These are phyloP conservation scores for Hypoxylon sp. DNA, from an alignment of 2,329 filamentous ascomycete genomes.

Conservation along the genomic window DNA sequence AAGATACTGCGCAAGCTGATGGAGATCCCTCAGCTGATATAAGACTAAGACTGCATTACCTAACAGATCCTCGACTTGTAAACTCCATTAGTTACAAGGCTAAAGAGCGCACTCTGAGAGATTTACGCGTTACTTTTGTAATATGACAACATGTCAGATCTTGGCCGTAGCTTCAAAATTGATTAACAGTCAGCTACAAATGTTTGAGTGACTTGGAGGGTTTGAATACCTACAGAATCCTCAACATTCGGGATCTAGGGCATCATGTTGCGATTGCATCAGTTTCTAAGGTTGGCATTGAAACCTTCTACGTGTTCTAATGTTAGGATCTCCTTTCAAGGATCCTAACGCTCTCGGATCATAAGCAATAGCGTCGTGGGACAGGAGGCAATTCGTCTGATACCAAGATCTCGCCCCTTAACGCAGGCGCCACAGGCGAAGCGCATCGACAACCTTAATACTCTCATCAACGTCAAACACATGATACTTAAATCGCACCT, in stretches of 20 bases:
- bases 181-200: neutral
- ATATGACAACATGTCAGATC: neutral
- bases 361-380: too few relatives aligned
- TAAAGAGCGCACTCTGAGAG: neutral
- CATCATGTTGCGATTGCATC: constrained; percentile 8
- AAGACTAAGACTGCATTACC: constrained; percentile 15
- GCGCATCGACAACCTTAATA: neutral
- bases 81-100: neutral
- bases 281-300: neutral
- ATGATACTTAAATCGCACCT: neutral
- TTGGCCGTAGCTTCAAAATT: neutral
- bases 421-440: neutral
- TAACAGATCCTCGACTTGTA: constrained; percentile 5
- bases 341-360: neutral
- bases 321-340: neutral
- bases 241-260: neutral
- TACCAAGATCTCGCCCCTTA: neutral
- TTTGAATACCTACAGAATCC: neutral
- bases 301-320: neutral
- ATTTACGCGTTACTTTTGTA: neutral
- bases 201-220: neutral
- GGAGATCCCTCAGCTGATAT: constrained; percentile 18
- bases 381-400: too few relatives aligned
- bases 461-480: neutral
- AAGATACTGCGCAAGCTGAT: constrained; percentile 1